These are phyloP conservation scores for Nitzschia inconspicua DNA, from an alignment of 108 stramenopile species.

Conservation along the genomic window DNA sequence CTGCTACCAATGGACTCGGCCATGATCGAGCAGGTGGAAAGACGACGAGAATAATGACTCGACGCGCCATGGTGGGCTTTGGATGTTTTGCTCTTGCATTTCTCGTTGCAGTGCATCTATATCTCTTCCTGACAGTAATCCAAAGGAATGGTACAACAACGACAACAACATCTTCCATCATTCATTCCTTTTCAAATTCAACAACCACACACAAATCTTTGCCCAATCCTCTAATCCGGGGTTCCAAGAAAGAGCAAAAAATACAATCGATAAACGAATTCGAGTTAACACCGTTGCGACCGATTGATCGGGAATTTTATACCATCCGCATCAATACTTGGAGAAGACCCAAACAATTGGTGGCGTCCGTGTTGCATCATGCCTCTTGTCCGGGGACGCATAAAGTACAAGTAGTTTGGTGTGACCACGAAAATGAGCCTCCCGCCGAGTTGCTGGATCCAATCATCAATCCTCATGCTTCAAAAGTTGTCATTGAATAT, in stretches of 20 bases:
- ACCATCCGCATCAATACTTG: conserved; percentile 82
- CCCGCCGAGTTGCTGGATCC: conserved; percentile 14
- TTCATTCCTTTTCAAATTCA: conserved; percentile 67
- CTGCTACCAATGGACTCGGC: too few species aligned
- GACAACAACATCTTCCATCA: conserved; percentile 57
- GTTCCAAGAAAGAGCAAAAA: too few species aligned
- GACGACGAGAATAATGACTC: too few species aligned
- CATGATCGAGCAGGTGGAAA: too few species aligned
- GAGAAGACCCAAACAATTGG: conserved; percentile 58
- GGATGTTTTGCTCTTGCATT: too few species aligned
- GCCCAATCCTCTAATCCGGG: too few species aligned
- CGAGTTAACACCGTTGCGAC: conserved; percentile 2
- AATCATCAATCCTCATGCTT: conserved; percentile 4
- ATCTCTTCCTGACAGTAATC: too few species aligned
- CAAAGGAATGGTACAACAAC: too few species aligned
- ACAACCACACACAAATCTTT: conserved; percentile 72
- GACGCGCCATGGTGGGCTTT: too few species aligned
- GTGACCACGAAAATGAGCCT: conserved; percentile 41
- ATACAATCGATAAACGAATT: background rate
- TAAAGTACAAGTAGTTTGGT: conserved; percentile 79
- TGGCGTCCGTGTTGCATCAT: conserved; percentile 50
- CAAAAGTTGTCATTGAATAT: conserved; percentile 57
- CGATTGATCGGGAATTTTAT: conserved; percentile 47
- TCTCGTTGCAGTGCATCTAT: too few species aligned
- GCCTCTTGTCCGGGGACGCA: conserved; percentile 52